Base-by-base conservation (phyloP, 352 stramenopile genomes). In the Peronospora destructor region DNA sequence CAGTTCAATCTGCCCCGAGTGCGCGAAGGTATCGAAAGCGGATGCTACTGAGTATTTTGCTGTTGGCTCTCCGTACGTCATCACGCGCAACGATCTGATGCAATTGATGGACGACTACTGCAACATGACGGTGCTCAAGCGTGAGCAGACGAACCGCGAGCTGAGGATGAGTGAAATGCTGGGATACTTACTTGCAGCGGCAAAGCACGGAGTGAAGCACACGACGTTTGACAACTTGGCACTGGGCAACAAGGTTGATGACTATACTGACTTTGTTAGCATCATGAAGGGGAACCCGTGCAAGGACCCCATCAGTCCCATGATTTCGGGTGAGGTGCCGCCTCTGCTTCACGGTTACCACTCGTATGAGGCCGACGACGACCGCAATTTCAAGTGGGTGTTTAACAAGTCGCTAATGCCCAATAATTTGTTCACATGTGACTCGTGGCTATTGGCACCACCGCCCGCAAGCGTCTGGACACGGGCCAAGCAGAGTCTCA, bases 161-260 rank as follows among this genome's bases (percentile, higher is more conserved):
- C 28, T 61, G 19, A 59, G 53, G 53, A 69, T 74, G 52, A 79
- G 68, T 6, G 70, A 88, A 35, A 71, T 75, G 62, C 43, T 85
- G 6, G 76, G 71, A n/a, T 76, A 87, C 41, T 63, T 57, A n/a
- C 53, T 85, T 8, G 78, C 76, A 2, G 59, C 73, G 6, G 56
- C 62, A 33, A 89, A 86, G 45, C 68, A 90, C 48, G 57, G 72
- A n/a, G 40, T 92, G 38, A 81, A 79, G 39, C 75, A 85, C 47
- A 79, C 76, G 19, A 66, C 46, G 13, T 84, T 92, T n/a, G 74
- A 84, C 61, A 92, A 92, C 52, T 43, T 92, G 36, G 78, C 67
- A 19, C 41, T 85, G 6, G 51, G 61, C 9, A 76, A 76, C 28
- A 78, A 71, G 16, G 66, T 48, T 6, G 67, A 82, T 33, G 73